These are phyloP conservation scores for Salicornia ramosissima DNA, from an alignment of 148 eudicot species.

Conservation along the genomic window DNA sequence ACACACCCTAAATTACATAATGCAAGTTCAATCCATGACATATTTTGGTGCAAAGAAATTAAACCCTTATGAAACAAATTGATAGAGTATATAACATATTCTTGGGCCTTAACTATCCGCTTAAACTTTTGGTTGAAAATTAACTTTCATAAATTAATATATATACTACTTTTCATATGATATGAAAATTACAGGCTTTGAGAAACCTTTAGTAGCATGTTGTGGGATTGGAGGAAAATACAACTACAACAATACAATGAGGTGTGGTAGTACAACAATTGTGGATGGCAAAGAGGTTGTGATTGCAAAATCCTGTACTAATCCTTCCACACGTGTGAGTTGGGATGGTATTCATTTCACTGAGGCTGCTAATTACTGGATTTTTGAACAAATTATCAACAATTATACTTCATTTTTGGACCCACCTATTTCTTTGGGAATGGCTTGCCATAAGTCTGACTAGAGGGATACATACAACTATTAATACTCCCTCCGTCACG, in stretches of 20 bases:
- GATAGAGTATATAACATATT: too few relatives aligned
- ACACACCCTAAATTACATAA: too few relatives aligned
- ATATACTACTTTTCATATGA: too few relatives aligned
- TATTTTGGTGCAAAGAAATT: too few relatives aligned
- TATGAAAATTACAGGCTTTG: too few relatives aligned
- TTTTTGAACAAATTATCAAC: conserved; percentile 23
- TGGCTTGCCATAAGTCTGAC: conserved; percentile 15
- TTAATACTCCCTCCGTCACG: too few relatives aligned
- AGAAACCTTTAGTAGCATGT: conserved; percentile 31
- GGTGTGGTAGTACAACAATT: conserved; percentile 35
- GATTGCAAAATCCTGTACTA: conserved; percentile 33
- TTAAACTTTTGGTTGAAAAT: too few relatives aligned
- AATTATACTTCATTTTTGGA: conserved; percentile 24
- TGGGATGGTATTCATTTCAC: conserved; percentile 52
- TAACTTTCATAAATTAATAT: too few relatives aligned
- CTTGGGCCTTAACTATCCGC: too few relatives aligned
- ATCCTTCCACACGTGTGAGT: conserved; percentile 27
- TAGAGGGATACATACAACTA: too few relatives aligned
- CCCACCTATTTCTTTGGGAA: conserved; percentile 29
- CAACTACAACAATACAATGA: conserved; percentile 32
- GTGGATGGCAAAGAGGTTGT: conserved; percentile 31
- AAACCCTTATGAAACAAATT: too few relatives aligned
- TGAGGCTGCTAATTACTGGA: conserved; percentile 47
- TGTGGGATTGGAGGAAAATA: conserved; percentile 42
- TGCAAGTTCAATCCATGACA: too few relatives aligned